Conservation (phyloP, 2,329 filamentous ascomycete genomes). For the Lasiodiplodia hormozganensis region DNA sequence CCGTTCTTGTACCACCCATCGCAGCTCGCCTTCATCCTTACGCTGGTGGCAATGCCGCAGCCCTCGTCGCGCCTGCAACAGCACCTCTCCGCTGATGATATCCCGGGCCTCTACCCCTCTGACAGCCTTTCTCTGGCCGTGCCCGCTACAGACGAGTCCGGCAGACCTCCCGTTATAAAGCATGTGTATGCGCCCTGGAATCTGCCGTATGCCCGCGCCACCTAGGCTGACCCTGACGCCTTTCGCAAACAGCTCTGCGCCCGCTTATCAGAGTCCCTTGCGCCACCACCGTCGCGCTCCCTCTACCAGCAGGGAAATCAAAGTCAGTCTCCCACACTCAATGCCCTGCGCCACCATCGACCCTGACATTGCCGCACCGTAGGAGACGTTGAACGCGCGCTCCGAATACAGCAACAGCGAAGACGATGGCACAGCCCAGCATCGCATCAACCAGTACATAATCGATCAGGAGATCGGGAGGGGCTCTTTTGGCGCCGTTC, state of each 20-base stretch:
- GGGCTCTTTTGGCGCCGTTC: slow-evolving; percentile 93
- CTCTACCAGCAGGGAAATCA: slow-evolving; percentile 67
- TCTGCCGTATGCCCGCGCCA: background rate
- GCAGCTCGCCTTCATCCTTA: background rate
- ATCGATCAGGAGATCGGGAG: slow-evolving; percentile 96
- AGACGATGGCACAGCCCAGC: slow-evolving; percentile 78
- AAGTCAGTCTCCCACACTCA: slow-evolving; percentile 53
- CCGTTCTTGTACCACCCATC: background rate
- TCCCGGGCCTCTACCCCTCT: slow-evolving; percentile 52
- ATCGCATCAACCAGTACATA: slow-evolving; percentile 92
- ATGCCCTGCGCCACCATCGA: background rate
- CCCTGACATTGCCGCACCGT: slow-evolving; percentile 2
- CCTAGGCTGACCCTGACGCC: slow-evolving; percentile 3
- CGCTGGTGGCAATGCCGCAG: slow-evolving; percentile 16
- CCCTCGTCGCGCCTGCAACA: slow-evolving; percentile 30
- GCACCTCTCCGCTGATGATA: slow-evolving; percentile 38
- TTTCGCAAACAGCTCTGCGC: slow-evolving; percentile 57
- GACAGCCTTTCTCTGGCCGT: slow-evolving; percentile 58
- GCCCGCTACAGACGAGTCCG: slow-evolving; percentile 45
- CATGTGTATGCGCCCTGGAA: slow-evolving; percentile 52
- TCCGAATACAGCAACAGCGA: slow-evolving; percentile 88
- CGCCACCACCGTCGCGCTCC: slow-evolving; percentile 69
- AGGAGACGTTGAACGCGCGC: slow-evolving; percentile 91
- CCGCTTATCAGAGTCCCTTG: slow-evolving; percentile 67
- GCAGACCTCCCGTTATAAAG: slow-evolving; percentile 54